Evolutionary conservation across 257 asterid genomes (phyloP), one percentile per base, ranked within the genome.

Genomic region (Jasminum sambac): DNA sequence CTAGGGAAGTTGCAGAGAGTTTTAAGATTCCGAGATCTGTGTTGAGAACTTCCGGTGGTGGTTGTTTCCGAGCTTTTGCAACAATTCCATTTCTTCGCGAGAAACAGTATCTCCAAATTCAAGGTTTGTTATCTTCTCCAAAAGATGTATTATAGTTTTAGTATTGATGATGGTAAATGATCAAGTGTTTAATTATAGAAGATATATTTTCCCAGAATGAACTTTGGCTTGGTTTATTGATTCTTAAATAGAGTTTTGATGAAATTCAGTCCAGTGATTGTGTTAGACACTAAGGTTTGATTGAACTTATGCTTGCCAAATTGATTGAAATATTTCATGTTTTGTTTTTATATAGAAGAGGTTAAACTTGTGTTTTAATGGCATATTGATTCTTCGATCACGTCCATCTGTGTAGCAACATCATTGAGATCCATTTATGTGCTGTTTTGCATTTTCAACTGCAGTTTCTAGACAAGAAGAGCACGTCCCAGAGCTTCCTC

Each of bases 391-490:
- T n/a, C 0, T 37, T 9, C 40, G 8, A 2, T 38, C 41, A 0
- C 0, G 41, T 38, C 41, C 41, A 38, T 5, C 8, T 38, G 41
- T 5, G 41, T 38, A 44, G 16, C 19, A n/a, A n/a, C 52, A 44
- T 44, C 52, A 44, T 14, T 44, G 19, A 44, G 52, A 44, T 44
- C n/a, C 19, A 44, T 5, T 8, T 12, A 5, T 44, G 10, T n/a
- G 21, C n/a, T 52, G 26, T 52, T 19, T 19, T 3, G n/a, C 13
- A 5, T 52, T 25, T 52, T 52, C 21, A 25, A 11, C 61, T 52
- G 30, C 61, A 52, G 61, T 26, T 52, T 52, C 61, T 52, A 25
- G 61, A 52, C 61, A 17, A 52, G 61, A 52, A 52, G 61, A 52
- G 12, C 61, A 12, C 8, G 61, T 52, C 21, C 61, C 61, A 9